Evolutionary conservation across 495 filamentous ascomycete species (phyloP).

Genomic region (Patellaria atrata): DNA sequence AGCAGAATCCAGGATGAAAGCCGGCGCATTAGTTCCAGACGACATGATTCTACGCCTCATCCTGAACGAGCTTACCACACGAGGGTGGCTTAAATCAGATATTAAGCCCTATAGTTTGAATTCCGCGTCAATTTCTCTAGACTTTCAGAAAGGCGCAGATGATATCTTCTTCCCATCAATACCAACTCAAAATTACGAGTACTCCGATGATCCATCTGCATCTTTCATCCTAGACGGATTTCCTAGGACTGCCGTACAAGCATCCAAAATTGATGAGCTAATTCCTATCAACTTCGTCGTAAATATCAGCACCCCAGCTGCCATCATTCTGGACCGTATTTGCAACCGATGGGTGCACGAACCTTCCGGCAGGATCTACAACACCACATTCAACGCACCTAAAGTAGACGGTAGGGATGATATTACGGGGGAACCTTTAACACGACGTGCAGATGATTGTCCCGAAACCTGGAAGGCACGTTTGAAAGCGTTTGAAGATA

Average conservation of each 20-base stretch:
- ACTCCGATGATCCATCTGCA: conserved; percentile 54
- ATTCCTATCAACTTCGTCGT: conserved; percentile 89
- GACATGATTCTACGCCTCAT: conserved; percentile 85
- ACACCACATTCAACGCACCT: conserved; percentile 79
- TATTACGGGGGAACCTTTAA: conserved; percentile 75
- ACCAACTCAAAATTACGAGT: conserved; percentile 19
- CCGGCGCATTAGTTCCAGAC: conserved; percentile 74
- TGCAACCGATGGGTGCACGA: conserved; percentile 87
- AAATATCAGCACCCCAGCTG: conserved; percentile 46
- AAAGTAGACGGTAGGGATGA: conserved; percentile 73
- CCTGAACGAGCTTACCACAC: conserved; percentile 64
- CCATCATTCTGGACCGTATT: conserved; percentile 79
- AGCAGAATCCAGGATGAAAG: conserved; percentile 75
- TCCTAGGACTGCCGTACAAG: conserved; percentile 75
- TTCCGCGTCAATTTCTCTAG: conserved; percentile 13
- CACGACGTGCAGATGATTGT: conserved; percentile 70
- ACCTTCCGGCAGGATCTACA: conserved; percentile 83
- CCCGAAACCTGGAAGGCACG: conserved; percentile 72
- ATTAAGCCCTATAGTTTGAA: conserved; percentile 27
- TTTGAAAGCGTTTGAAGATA: conserved; percentile 71
- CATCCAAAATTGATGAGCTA: conserved; percentile 55
- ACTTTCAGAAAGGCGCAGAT: conserved; percentile 18
- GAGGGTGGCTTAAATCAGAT: conserved; percentile 57
- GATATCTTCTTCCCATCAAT: conserved; percentile 26
- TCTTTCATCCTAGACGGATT: conserved; percentile 96